Conservation (phyloP, 2,329 filamentous ascomycete species). For the Nannizziopsis barbatae region DNA sequence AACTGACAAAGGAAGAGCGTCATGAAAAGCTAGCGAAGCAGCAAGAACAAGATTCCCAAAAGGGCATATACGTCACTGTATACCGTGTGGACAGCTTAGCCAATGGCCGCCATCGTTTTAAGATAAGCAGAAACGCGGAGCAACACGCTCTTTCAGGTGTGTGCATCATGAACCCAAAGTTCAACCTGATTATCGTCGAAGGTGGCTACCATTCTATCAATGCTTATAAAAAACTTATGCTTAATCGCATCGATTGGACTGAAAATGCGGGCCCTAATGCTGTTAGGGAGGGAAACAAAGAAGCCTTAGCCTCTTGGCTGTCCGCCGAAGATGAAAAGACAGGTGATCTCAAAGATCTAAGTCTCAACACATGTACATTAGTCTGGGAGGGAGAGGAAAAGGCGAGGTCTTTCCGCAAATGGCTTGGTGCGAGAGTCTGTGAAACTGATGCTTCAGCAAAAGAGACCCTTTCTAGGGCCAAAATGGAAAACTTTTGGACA, state of each 20-base stretch:
- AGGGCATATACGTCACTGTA: conserved; percentile 74
- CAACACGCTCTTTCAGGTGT: conserved; percentile 76
- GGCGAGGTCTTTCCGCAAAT: conserved; percentile 68
- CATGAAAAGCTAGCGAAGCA: conserved; percentile 72
- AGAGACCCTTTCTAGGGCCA: conserved; percentile 64
- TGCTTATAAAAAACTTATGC: conserved; percentile 84
- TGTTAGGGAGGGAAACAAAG: conserved; percentile 46
- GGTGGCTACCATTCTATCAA: conserved; percentile 73
- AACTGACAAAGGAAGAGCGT: conserved; percentile 76
- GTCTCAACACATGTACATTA: conserved; percentile 66
- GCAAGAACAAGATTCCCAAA: conserved; percentile 76
- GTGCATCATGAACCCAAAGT: conserved; percentile 81
- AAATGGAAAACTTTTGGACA: conserved; percentile 94
- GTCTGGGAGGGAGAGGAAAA: conserved; percentile 90
- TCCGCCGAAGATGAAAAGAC: conserved; percentile 61
- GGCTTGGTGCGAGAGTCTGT: conserved; percentile 71
- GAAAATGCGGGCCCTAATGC: conserved; percentile 65
- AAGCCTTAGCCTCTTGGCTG: conserved; percentile 59
- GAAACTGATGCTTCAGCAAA: conserved; percentile 84
- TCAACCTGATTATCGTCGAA: conserved; percentile 84
- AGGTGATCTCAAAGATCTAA: conserved; percentile 69
- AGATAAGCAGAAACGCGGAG: conserved; percentile 84
- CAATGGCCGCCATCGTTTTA: conserved; percentile 87
- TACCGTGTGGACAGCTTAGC: conserved; percentile 84
- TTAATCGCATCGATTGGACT: conserved; percentile 88